Conservation (phyloP, 2,329 filamentous ascomycete genomes). For the Clathrospora elynae region DNA sequence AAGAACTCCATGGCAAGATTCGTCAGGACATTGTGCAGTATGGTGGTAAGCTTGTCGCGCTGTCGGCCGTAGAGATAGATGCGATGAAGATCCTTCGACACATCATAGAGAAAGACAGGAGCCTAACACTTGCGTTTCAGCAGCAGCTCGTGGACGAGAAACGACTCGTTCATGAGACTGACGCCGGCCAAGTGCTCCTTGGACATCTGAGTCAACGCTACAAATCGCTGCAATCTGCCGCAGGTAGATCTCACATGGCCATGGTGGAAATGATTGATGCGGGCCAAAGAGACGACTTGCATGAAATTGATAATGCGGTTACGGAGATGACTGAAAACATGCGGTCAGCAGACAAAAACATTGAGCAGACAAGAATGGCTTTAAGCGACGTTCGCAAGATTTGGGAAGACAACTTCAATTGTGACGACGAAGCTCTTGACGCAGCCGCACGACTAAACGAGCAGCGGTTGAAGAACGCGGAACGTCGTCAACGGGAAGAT, state of each 20-base stretch:
- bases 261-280: not conserved
- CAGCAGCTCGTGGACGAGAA: conserved; percentile 5
- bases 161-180: conserved; percentile 2
- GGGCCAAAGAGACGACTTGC: conserved; percentile 1
- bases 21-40: not conserved
- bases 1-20: not conserved
- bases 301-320: not conserved
- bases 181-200: conserved; percentile 3
- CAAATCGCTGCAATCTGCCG: not conserved
- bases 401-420: not conserved
- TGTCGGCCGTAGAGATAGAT: conserved; percentile 3
- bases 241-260: not conserved
- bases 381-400: not conserved
- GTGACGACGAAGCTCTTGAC: not conserved
- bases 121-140: conserved; percentile 8
- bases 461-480: not conserved
- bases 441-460: not conserved
- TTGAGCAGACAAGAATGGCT: not conserved
- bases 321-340: not conserved
- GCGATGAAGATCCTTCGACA: conserved; percentile 9
- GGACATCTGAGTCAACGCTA: not conserved
- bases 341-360: not conserved
- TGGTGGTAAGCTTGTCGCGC: conserved; percentile 1
- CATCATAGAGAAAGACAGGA: conserved; percentile 2
- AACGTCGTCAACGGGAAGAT: not conserved